phyloP scores from a whole-genome alignment of 2,329 filamentous ascomycete species.

The Pyricularia grisea region DNA sequence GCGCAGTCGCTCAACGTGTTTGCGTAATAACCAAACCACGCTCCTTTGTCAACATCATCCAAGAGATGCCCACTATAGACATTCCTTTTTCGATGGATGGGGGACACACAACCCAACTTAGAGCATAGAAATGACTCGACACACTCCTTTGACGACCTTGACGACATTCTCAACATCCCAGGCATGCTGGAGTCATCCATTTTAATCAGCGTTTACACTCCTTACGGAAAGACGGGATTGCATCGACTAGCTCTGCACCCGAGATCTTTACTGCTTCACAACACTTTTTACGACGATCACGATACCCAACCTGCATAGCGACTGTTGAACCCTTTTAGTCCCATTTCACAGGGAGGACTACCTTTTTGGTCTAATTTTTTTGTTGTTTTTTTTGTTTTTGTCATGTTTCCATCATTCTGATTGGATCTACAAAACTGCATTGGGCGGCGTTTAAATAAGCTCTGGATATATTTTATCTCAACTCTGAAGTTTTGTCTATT shows the following conservation, averaged over 20 bases:
- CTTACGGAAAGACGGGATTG: slow-evolving; percentile 23
- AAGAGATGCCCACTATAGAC: slow-evolving; percentile 34
- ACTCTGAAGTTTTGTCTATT: background rate
- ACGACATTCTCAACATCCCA: slow-evolving; percentile 21
- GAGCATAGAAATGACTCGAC: background rate
- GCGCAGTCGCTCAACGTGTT: slow-evolving; percentile 11
- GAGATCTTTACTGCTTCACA: background rate
- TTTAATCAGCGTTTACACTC: slow-evolving; percentile 24
- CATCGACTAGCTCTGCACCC: background rate
- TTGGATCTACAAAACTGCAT: slow-evolving; percentile 7
- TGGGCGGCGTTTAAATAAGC: slow-evolving; percentile 8
- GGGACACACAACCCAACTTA: slow-evolving; percentile 15
- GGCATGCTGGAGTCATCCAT: slow-evolving; percentile 19
- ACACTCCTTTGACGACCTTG: slow-evolving; percentile 19
- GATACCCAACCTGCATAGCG: slow-evolving; percentile 46
- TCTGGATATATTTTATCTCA: background rate
- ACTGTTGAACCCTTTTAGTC: slow-evolving; percentile 26
- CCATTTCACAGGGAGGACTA: slow-evolving; percentile 8
- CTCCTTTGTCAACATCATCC: slow-evolving; percentile 20
- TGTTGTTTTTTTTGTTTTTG: slow-evolving; percentile 6
- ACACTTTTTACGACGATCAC: slow-evolving; percentile 21
- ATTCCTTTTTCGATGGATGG: slow-evolving; percentile 27
- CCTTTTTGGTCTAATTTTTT: slow-evolving; percentile 8
- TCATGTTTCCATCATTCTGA: slow-evolving; percentile 2
- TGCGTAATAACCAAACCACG: slow-evolving; percentile 15